Percentiles rank a stretch among this genome's conserved stretches.
These are phyloP conservation scores for Zygnema cylindricum DNA, from an alignment of 139 green algal species.

Conservation along the genomic window DNA sequence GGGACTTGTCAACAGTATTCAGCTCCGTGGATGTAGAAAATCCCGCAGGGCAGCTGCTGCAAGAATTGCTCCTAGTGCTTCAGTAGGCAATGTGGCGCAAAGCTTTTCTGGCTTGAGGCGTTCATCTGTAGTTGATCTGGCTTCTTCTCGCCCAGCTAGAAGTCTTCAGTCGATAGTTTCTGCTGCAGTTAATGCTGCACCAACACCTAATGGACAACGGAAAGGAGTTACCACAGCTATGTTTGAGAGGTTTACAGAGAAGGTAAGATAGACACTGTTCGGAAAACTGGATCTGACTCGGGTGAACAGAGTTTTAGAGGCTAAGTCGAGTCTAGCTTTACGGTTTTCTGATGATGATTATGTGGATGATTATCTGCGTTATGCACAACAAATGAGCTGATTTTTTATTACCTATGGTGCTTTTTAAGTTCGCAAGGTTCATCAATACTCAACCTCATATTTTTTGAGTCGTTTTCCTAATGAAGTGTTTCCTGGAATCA, in stretches of 20 bases:
- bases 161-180: neutral
- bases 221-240: slow-evolving; percentile 68
- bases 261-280: slow-evolving; percentile 59
- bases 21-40: neutral
- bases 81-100: too few relatives aligned
- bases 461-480: too few relatives aligned
- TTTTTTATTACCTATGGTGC: too few relatives aligned
- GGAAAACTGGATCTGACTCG: too few relatives aligned
- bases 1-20: neutral
- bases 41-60: slow-evolving; percentile 14
- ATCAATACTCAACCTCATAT: too few relatives aligned
- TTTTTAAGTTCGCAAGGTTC: too few relatives aligned
- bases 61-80: neutral
- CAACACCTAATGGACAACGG: neutral
- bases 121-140: neutral
- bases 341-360: too few relatives aligned
- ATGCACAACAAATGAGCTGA: too few relatives aligned
- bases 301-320: too few relatives aligned
- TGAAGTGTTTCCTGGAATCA: too few relatives aligned
- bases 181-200: neutral
- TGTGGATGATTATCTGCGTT: too few relatives aligned
- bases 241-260: slow-evolving; percentile 99
- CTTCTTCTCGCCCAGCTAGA: neutral
- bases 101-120: neutral
- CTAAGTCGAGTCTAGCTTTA: too few relatives aligned